phyloP scores from a whole-genome alignment of 2,329 filamentous ascomycete genomes.

The Apiospora sp. region DNA sequence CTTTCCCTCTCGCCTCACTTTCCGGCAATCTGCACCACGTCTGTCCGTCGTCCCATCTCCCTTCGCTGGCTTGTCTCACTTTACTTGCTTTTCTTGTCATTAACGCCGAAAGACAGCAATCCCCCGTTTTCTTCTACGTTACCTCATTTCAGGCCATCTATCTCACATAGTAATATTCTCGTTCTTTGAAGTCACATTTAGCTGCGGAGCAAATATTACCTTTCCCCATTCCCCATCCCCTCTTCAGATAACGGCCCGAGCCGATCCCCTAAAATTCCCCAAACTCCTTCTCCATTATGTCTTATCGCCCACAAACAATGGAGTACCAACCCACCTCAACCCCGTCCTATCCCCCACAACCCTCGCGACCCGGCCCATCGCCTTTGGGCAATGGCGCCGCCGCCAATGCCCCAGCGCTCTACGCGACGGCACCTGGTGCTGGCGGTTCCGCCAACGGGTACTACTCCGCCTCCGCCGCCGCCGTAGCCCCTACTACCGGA shows the following conservation, averaged over 20 bases:
- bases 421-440: neutral
- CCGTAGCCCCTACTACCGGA: neutral
- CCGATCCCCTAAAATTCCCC: neutral
- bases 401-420: neutral
- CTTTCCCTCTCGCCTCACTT: constrained; percentile 5
- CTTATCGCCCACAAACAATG: constrained; percentile 25
- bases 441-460: neutral
- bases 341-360: neutral
- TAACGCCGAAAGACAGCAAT: neutral
- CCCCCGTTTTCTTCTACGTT: neutral
- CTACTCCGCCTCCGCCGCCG: neutral
- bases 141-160: neutral
- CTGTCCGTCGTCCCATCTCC: constrained; percentile 4
- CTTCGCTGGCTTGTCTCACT: neutral
- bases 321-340: constrained; percentile 28
- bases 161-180: no score
- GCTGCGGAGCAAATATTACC: neutral
- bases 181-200: no score
- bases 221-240: neutral
- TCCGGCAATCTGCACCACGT: neutral
- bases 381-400: neutral
- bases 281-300: neutral
- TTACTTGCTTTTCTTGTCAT: neutral
- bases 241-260: neutral
- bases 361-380: neutral